Percentiles rank a stretch among this genome's conserved stretches.
Evolutionary conservation across 1,139 yeast genomes (phyloP).

Genomic region (Blastobotrys malaysiensis): DNA sequence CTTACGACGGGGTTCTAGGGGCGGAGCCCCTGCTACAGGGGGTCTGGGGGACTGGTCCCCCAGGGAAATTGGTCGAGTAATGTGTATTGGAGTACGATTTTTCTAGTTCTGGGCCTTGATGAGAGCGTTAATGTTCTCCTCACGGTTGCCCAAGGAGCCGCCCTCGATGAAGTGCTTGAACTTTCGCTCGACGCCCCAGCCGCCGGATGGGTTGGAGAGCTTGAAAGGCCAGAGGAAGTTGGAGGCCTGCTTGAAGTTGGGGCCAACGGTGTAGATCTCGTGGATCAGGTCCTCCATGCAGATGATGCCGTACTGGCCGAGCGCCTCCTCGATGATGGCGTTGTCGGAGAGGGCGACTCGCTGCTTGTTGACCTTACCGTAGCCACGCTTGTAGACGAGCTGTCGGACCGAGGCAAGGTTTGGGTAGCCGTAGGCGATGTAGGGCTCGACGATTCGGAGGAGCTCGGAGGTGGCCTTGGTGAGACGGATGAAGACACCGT

Average conservation of each 20-base stretch:
- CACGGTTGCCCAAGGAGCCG: conserved; percentile 99
- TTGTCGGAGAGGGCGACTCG: conserved; percentile 89
- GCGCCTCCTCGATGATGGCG: conserved; percentile 85
- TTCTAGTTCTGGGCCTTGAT: conserved; percentile 59
- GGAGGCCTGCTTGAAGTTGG: conserved; percentile 99
- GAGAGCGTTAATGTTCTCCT: conserved; percentile 96
- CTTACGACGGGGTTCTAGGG: too few species aligned
- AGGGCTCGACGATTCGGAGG: conserved; percentile 97
- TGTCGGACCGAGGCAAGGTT: conserved; percentile 92
- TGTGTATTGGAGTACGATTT: neutral
- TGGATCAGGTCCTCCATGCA: conserved; percentile 97
- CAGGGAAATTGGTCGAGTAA: too few species aligned
- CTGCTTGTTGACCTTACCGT: conserved; percentile 99
- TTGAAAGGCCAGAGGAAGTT: conserved; percentile 99
- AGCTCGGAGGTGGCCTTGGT: conserved; percentile 99
- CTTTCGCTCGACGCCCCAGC: conserved; percentile 99
- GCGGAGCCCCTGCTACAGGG: too few species aligned
- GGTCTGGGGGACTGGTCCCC: too few species aligned
- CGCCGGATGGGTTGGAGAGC: conserved; percentile 99
- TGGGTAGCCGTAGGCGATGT: conserved; percentile 99
- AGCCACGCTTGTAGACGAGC: conserved; percentile 99
- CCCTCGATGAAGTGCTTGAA: conserved; percentile 99
- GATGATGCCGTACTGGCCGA: conserved; percentile 96
- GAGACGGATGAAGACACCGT: conserved; percentile 96
- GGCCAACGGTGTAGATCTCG: conserved; percentile 98